A percentile compares a stretch with the other conserved stretches of the same genome.
phyloP scores from a whole-genome alignment of 805 yeast species.

The Brettanomyces bruxellensis region DNA sequence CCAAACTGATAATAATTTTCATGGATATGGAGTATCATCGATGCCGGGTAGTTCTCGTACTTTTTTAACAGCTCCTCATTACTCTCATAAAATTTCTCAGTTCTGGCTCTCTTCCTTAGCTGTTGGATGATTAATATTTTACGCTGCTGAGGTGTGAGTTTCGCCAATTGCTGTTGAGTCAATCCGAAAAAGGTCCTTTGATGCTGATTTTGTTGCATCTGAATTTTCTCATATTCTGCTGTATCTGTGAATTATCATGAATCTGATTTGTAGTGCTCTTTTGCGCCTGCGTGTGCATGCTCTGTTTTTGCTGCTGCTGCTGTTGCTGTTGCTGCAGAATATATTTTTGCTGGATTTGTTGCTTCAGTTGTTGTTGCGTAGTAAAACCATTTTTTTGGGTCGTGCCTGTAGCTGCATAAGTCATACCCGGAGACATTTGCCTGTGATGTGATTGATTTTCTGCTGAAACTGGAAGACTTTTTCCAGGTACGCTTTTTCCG shows the following conservation, averaged over 20 bases:
- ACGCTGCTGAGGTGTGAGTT: conserved; percentile 31
- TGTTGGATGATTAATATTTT: conserved; percentile 33
- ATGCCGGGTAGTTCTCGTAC: conserved; percentile 68
- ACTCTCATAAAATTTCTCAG: conserved; percentile 58
- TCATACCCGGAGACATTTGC: not conserved
- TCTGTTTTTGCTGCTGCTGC: conserved; percentile 17
- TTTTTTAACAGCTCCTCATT: conserved; percentile 66
- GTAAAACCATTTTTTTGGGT: not conserved
- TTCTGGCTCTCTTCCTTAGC: conserved; percentile 34
- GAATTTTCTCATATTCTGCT: conserved; percentile 12
- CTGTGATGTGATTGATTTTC: not conserved
- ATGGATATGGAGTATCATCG: conserved; percentile 82
- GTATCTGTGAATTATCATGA: too few relatives aligned
- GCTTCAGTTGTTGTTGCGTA: conserved; percentile 5
- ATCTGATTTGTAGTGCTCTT: not conserved
- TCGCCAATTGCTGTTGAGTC: conserved; percentile 23
- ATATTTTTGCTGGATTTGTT: conserved; percentile 2
- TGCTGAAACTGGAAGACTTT: not conserved
- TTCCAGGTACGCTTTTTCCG: not conserved
- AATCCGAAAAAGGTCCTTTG: conserved; percentile 17
- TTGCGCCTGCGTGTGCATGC: conserved; percentile 12
- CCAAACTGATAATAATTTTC: conserved; percentile 90
- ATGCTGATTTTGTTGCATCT: conserved; percentile 21
- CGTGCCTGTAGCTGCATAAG: not conserved
- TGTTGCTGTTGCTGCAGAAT: conserved; percentile 12